A percentile compares a stretch with the other conserved stretches of the same genome.
phyloP scores from a whole-genome alignment of 192 early-diverging fungal species.

The Umbelopsis isabellina region DNA sequence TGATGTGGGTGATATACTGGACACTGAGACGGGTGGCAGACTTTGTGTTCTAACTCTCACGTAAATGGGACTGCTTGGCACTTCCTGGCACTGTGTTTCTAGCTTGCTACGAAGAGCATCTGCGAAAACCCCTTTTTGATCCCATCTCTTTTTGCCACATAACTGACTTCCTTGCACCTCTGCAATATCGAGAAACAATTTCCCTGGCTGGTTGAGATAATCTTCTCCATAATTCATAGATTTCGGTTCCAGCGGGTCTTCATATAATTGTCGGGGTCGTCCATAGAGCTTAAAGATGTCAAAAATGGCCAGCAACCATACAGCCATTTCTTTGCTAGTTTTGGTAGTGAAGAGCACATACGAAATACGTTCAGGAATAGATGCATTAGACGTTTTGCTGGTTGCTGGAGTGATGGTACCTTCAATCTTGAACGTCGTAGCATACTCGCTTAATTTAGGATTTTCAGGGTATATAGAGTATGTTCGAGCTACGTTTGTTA shows the following conservation, averaged over 20 bases:
- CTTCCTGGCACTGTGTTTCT: background rate
- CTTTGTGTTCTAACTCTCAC: too few species aligned
- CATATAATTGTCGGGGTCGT: slow-evolving; percentile 34
- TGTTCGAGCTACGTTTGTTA: slow-evolving; percentile 53
- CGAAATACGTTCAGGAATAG: slow-evolving; percentile 8
- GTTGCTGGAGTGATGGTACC: slow-evolving; percentile 13
- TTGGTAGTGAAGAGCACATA: slow-evolving; percentile 40
- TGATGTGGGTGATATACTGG: too few species aligned
- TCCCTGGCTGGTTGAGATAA: background rate
- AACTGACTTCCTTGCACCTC: slow-evolving; percentile 2
- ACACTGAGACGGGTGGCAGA: too few species aligned
- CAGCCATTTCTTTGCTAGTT: slow-evolving; percentile 40
- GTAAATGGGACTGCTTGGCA: too few species aligned
- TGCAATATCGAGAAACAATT: slow-evolving; percentile 24
- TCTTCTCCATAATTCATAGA: slow-evolving; percentile 30
- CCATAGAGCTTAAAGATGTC: slow-evolving; percentile 53
- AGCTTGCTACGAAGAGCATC: background rate
- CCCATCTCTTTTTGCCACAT: slow-evolving; percentile 13
- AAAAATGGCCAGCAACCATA: slow-evolving; percentile 45
- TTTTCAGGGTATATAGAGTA: slow-evolving; percentile 61
- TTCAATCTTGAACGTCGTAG: slow-evolving; percentile 43
- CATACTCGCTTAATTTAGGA: slow-evolving; percentile 39
- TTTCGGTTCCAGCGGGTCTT: slow-evolving; percentile 16
- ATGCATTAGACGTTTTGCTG: background rate
- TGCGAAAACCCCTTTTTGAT: slow-evolving; percentile 4